A percentile compares a stretch with the other conserved stretches of the same genome.
phyloP scores from a whole-genome alignment of 169 alveolate species.

The Plasmodium malariae region DNA sequence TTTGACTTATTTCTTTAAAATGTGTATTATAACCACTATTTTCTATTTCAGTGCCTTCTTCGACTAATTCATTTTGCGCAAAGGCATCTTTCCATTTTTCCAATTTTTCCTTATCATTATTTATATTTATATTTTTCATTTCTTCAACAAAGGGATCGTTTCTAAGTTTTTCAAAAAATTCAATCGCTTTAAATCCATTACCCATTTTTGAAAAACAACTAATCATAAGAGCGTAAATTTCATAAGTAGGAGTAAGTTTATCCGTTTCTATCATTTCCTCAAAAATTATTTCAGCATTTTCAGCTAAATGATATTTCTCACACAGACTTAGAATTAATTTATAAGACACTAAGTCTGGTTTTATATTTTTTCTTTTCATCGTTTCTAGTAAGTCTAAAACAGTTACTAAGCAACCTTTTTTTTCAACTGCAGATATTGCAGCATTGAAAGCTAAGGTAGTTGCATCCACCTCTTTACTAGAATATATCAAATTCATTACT shows the following conservation, averaged over 20 bases:
- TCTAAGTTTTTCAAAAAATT: slow-evolving; percentile 47
- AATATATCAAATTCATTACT: slow-evolving; percentile 56
- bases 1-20: slow-evolving; percentile 33
- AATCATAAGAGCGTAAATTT: slow-evolving; percentile 69
- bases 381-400: slow-evolving; percentile 51
- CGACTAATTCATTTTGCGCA: not conserved
- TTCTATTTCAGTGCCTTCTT: not conserved
- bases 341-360: slow-evolving; percentile 73
- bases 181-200: slow-evolving; percentile 54
- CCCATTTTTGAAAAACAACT: slow-evolving; percentile 71
- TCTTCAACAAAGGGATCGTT: slow-evolving; percentile 65
- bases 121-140: not conserved
- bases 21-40: slow-evolving; percentile 12
- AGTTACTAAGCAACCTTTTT: slow-evolving; percentile 58
- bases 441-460: slow-evolving; percentile 67
- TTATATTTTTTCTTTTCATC: slow-evolving; percentile 75
- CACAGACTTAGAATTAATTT: slow-evolving; percentile 48
- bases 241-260: slow-evolving; percentile 55
- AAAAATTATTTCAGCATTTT: slow-evolving; percentile 62
- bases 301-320: slow-evolving; percentile 61
- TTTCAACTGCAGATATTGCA: slow-evolving; percentile 73
- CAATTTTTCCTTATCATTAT: not conserved
- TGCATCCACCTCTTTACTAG: slow-evolving; percentile 51
- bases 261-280: slow-evolving; percentile 70
- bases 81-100: slow-evolving; percentile 7